These are phyloP conservation scores for Hypocrella siamensis DNA, from an alignment of 2,329 filamentous ascomycete species.

Conservation along the genomic window DNA sequence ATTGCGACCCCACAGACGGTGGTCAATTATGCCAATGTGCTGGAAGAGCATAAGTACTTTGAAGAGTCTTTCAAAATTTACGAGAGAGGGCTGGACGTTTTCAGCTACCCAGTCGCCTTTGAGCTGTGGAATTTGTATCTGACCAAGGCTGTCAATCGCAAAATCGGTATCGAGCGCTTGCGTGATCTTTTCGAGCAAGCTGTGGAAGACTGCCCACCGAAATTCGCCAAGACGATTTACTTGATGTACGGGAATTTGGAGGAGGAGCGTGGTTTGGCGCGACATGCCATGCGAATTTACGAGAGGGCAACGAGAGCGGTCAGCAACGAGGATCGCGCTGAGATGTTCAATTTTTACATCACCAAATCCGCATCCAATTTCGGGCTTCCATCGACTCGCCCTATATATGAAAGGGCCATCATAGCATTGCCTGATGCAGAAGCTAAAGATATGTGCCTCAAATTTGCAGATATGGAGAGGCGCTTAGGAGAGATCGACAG, in stretches of 20 bases:
- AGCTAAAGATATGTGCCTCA: constrained; percentile 95
- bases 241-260: constrained; percentile 97
- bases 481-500: constrained; percentile 86
- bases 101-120: constrained; percentile 95
- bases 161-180: constrained; percentile 86
- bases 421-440: constrained; percentile 83
- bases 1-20: constrained; percentile 97
- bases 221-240: constrained; percentile 90
- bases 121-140: constrained; percentile 98
- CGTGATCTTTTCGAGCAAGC: constrained; percentile 96
- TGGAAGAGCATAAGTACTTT: constrained; percentile 89
- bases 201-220: constrained; percentile 83
- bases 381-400: constrained; percentile 80
- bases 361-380: constrained; percentile 98
- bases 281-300: constrained; percentile 98
- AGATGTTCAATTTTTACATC: constrained; percentile 99
- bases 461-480: constrained; percentile 95
- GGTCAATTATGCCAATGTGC: constrained; percentile 91
- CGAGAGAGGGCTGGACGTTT: constrained; percentile 91
- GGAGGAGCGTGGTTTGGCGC: constrained; percentile 83
- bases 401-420: constrained; percentile 94
- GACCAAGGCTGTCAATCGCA: constrained; percentile 90
- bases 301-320: constrained; percentile 92
- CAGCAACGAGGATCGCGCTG: constrained; percentile 80
- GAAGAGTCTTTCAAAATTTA: constrained; percentile 98